phyloP scores from a whole-genome alignment of 306 rosid species.

The Geum urbanum region DNA sequence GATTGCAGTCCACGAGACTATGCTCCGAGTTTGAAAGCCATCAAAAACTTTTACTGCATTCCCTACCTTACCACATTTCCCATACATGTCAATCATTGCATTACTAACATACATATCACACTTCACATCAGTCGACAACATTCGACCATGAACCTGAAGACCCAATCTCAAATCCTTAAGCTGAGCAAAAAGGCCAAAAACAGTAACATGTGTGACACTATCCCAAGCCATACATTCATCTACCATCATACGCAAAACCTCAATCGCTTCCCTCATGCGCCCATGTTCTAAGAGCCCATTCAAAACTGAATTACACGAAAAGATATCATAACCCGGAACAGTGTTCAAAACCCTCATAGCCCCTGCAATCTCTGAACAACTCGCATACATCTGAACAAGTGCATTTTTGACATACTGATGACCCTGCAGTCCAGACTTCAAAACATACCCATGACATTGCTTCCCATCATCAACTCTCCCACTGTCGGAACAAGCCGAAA shows the following conservation, averaged over 20 bases:
- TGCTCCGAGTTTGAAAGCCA: conserved; percentile 34
- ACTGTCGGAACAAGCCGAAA: conserved; percentile 46
- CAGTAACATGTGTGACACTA: conserved; percentile 39
- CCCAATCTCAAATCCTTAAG: conserved; percentile 50
- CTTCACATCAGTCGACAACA: conserved; percentile 36
- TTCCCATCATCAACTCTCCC: conserved; percentile 56
- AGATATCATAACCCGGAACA: conserved; percentile 31
- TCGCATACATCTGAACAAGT: conserved; percentile 57
- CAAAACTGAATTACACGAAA: conserved; percentile 49
- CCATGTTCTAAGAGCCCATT: conserved; percentile 43
- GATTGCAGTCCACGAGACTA: conserved; percentile 62
- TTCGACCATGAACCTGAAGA: conserved; percentile 41
- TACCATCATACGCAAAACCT: conserved; percentile 44
- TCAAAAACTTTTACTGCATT: conserved; percentile 43
- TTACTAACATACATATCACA: conserved; percentile 46
- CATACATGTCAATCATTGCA: conserved; percentile 60
- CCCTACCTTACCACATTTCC: conserved; percentile 48
- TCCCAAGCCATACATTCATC: conserved; percentile 43
- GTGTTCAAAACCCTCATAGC: conserved; percentile 46
- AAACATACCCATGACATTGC: conserved; percentile 53
- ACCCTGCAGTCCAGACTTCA: conserved; percentile 47
- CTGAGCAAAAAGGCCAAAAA: conserved; percentile 53
- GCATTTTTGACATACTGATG: conserved; percentile 50
- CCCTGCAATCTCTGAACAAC: conserved; percentile 33
- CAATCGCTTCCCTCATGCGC: conserved; percentile 29